phyloP scores from a whole-genome alignment of 2,329 filamentous ascomycete species.

The Colletotrichum eleusines region DNA sequence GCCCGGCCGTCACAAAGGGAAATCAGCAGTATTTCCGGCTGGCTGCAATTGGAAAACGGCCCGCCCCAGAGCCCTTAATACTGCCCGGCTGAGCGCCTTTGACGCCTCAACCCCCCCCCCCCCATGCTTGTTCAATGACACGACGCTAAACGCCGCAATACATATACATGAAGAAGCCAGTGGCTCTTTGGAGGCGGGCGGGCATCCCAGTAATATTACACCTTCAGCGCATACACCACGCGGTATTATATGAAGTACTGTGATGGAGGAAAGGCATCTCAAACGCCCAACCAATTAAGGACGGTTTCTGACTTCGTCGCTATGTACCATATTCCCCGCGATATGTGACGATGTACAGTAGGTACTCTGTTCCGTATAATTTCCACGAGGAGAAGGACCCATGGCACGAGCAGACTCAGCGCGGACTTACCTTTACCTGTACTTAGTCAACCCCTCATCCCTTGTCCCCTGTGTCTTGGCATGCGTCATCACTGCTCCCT shows the following conservation, averaged over 20 bases:
- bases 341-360: no score
- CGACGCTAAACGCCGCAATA: background rate
- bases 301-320: conserved; percentile 16
- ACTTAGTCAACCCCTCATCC: background rate
- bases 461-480: conserved; percentile 17
- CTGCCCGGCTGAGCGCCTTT: conserved; percentile 7
- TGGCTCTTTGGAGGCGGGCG: conserved; percentile 8
- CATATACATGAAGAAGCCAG: background rate
- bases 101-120: conserved; percentile 22
- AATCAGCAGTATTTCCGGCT: background rate
- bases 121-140: conserved; percentile 8
- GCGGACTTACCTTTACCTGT: background rate
- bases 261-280: background rate
- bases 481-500: conserved; percentile 28
- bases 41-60: background rate
- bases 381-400: conserved; percentile 5
- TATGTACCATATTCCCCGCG: conserved; percentile 7
- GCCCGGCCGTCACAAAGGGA: background rate
- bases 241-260: background rate
- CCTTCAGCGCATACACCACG: background rate
- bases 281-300: conserved; percentile 5
- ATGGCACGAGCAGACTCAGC: conserved; percentile 8
- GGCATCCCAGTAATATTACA: conserved; percentile 25
- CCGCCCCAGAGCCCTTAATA: background rate
- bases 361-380: no score